Conservation (phyloP, 768 basidiomycete species). For the Suillus tomentosus region DNA sequence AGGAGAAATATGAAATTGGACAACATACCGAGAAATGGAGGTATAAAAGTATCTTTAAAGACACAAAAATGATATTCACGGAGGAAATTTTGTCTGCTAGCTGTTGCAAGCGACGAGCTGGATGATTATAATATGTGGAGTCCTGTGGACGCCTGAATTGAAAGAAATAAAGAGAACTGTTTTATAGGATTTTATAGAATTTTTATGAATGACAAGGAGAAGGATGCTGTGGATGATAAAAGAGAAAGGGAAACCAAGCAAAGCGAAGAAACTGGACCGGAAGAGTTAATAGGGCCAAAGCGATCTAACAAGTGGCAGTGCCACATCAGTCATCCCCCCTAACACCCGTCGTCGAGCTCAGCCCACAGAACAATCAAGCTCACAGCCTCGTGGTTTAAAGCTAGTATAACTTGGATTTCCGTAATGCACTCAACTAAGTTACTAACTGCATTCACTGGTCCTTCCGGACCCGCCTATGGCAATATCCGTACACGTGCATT, state of each 20-base stretch:
- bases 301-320: slow-evolving; percentile 12
- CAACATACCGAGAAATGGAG: slow-evolving; percentile 4
- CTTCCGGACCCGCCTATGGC: background rate
- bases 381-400: slow-evolving; percentile 1
- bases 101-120: slow-evolving; percentile 8
- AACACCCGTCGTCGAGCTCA: background rate
- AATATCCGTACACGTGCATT: slow-evolving; percentile 1
- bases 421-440: background rate
- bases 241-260: slow-evolving; percentile 34
- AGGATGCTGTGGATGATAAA: slow-evolving; percentile 16
- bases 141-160: slow-evolving; percentile 10
- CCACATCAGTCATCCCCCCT: slow-evolving; percentile 2
- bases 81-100: slow-evolving; percentile 14
- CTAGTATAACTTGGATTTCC: background rate
- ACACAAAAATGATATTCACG: slow-evolving; percentile 12
- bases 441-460: background rate
- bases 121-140: slow-evolving; percentile 25
- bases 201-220: slow-evolving; percentile 17
- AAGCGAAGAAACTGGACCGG: slow-evolving; percentile 16
- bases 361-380: background rate
- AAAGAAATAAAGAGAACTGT: slow-evolving; percentile 20
- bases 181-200: slow-evolving; percentile 14
- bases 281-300: background rate
- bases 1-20: background rate
- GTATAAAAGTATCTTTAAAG: slow-evolving; percentile 20